Conservation (phyloP, 371 early-diverging fungal genomes). For the Apophysomyces trapeziformis region DNA sequence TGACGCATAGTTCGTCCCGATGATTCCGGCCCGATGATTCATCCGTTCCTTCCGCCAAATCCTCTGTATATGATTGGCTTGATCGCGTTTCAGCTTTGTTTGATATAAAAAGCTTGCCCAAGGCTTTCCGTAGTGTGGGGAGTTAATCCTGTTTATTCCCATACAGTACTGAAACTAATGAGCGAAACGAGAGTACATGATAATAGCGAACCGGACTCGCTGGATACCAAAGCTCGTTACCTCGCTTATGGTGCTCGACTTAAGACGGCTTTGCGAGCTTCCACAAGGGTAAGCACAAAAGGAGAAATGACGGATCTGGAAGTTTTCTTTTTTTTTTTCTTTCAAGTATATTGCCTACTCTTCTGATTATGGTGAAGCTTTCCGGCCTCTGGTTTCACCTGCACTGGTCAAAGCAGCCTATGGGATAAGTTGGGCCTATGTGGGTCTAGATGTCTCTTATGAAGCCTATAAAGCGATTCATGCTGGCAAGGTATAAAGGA, state of each 20-base stretch:
- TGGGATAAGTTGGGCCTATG: conserved; percentile 67
- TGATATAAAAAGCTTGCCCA: not conserved
- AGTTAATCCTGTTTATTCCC: not conserved
- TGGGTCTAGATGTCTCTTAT: conserved; percentile 68
- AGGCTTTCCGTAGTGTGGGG: not conserved
- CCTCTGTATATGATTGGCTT: not conserved
- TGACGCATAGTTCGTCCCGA: not conserved
- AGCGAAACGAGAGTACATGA: not conserved
- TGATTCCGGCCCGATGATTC: conserved; percentile 1
- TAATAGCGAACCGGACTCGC: conserved; percentile 56
- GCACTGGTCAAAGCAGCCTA: conserved; percentile 66
- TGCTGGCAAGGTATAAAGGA: conserved; percentile 49
- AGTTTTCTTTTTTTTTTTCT: not conserved
- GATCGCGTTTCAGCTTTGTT: not conserved
- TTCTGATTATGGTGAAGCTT: conserved; percentile 80
- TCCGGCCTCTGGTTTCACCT: conserved; percentile 72
- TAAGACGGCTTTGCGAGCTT: conserved; percentile 58
- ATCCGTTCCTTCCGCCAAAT: not conserved
- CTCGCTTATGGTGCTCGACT: conserved; percentile 71
- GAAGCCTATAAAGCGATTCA: conserved; percentile 71
- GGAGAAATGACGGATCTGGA: not conserved
- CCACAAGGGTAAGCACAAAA: conserved; percentile 24
- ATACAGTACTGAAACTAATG: not conserved
- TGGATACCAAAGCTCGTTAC: conserved; percentile 67
- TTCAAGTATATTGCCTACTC: conserved; percentile 70